These are phyloP conservation scores for Apophysomyces trapeziformis DNA, from an alignment of 371 early-diverging fungal genomes.

Conservation along the genomic window DNA sequence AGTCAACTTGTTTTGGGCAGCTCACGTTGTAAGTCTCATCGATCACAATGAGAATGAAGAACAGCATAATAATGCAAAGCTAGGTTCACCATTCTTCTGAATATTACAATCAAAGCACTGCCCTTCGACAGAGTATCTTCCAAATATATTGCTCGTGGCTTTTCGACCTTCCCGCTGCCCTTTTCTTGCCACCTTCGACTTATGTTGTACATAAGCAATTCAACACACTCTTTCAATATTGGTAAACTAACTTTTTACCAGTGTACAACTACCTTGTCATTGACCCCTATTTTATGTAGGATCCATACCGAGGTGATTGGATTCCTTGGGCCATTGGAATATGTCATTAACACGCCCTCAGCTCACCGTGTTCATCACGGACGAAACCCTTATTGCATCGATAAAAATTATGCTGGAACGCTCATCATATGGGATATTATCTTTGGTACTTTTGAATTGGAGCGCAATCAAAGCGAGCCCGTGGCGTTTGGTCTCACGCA, in stretches of 20 bases:
- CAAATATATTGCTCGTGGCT: conserved; percentile 51
- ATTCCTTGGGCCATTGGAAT: conserved; percentile 53
- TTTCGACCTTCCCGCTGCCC: conserved; percentile 36
- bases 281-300: conserved; percentile 9
- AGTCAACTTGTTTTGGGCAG: conserved; percentile 60
- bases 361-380: conserved; percentile 65
- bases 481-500: conserved; percentile 61
- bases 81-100: conserved; percentile 47
- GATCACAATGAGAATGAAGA: background rate
- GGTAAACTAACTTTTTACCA: conserved; percentile 16
- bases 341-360: conserved; percentile 62
- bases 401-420: conserved; percentile 63
- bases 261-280: conserved; percentile 18
- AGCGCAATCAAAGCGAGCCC: conserved; percentile 42
- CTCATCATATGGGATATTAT: conserved; percentile 64
- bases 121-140: conserved; percentile 53
- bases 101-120: conserved; percentile 60
- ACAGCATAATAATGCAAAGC: background rate
- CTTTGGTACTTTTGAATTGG: conserved; percentile 61
- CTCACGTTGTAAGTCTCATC: conserved; percentile 47
- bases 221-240: conserved; percentile 59
- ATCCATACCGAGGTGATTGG: conserved; percentile 37
- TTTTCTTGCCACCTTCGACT: conserved; percentile 52
- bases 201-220: conserved; percentile 55
- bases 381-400: conserved; percentile 64